phyloP scores from a whole-genome alignment of 306 rosid genomes.

The Corylus americana region DNA sequence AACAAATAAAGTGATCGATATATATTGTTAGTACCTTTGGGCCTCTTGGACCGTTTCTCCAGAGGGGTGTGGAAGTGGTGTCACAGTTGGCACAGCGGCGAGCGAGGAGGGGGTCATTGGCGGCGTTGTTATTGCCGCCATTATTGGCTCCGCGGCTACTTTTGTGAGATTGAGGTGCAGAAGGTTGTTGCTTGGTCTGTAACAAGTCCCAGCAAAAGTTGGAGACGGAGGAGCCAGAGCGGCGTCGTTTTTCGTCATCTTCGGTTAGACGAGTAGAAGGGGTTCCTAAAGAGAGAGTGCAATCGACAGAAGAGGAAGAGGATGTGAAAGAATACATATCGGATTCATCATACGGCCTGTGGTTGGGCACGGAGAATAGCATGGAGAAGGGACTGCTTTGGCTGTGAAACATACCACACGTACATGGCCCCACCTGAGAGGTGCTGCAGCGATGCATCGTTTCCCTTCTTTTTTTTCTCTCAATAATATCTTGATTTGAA shows the following conservation, averaged over 20 bases:
- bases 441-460: conserved; percentile 68
- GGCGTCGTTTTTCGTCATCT: conserved; percentile 35
- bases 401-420: conserved; percentile 58
- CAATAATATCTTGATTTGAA: background rate
- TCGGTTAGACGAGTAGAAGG: conserved; percentile 75
- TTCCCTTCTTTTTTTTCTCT: background rate
- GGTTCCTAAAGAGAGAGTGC: conserved; percentile 90
- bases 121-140: background rate
- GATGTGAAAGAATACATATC: conserved; percentile 40
- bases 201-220: conserved; percentile 83
- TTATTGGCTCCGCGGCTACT: conserved; percentile 19
- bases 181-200: conserved; percentile 51
- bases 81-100: conserved; percentile 99
- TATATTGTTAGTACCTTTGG: conserved; percentile 58
- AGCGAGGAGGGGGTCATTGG: conserved; percentile 70
- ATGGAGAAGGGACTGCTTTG: conserved; percentile 64
- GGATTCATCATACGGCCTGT: conserved; percentile 37
- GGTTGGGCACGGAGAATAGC: conserved; percentile 60
- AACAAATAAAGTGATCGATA: background rate
- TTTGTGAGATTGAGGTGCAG: conserved; percentile 32
- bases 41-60: conserved; percentile 98
- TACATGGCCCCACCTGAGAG: conserved; percentile 64
- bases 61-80: conserved; percentile 96
- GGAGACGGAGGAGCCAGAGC: conserved; percentile 35
- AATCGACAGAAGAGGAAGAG: conserved; percentile 72